Evolutionary conservation across 169 alveolate genomes (phyloP).

Genomic region (Cryptosporidium meleagridis): DNA sequence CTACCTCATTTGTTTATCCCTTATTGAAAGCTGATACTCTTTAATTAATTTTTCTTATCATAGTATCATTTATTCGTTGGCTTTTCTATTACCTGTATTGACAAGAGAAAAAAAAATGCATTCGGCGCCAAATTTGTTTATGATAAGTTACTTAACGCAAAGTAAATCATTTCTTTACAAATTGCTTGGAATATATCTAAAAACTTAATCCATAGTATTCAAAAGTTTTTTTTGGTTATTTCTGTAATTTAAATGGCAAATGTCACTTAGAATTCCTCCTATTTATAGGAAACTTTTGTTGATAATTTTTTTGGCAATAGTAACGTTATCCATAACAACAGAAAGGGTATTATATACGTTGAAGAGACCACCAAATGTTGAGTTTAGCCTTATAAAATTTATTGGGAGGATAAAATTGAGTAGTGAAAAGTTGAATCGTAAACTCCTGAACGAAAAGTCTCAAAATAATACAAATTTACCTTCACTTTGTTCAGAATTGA

Average conservation of each 20-base stretch:
- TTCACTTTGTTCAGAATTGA: neutral
- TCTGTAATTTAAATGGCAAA: conserved; percentile 10
- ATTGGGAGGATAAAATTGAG: neutral
- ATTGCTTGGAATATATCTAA: neutral
- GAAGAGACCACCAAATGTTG: neutral
- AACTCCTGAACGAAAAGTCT: neutral
- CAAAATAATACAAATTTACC: neutral
- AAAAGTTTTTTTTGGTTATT: neutral
- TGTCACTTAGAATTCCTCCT: neutral
- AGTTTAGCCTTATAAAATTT: neutral
- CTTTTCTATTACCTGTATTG: neutral
- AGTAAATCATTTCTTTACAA: neutral
- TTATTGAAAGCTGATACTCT: too few relatives aligned
- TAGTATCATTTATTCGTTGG: neutral
- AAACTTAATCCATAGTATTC: neutral
- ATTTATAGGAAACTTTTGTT: neutral
- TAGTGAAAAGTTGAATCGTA: neutral
- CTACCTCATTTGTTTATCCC: neutral
- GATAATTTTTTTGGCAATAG: neutral
- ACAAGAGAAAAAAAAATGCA: neutral
- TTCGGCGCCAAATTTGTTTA: neutral
- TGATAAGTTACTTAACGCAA: neutral
- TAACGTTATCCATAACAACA: neutral
- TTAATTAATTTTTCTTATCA: too few relatives aligned
- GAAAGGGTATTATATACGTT: neutral